A percentile compares a stretch with the other conserved stretches of the same genome.
phyloP scores from a whole-genome alignment of 805 yeast genomes.

The Schizosaccharomyces osmophilus region DNA sequence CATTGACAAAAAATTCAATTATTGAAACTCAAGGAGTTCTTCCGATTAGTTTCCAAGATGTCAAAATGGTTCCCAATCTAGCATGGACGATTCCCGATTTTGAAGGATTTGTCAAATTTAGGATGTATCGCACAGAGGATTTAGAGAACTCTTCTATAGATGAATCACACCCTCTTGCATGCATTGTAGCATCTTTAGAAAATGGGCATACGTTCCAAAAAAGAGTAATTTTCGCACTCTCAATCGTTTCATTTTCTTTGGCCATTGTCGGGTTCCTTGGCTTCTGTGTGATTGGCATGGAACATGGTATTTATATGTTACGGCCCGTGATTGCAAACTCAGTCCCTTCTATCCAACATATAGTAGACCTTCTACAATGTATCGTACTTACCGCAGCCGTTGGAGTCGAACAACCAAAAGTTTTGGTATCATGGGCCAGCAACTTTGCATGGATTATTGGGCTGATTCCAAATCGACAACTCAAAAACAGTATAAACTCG shows the following conservation, averaged over 20 bases:
- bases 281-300: slow-evolving; percentile 6
- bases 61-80: slow-evolving; percentile 10
- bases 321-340: slow-evolving; percentile 4
- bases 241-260: background rate
- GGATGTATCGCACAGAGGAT: slow-evolving; percentile 5
- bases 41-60: slow-evolving; percentile 12
- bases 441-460: slow-evolving; percentile 16
- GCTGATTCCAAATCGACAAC: slow-evolving; percentile 12
- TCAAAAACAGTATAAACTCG: slow-evolving; percentile 13
- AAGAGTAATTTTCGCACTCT: slow-evolving; percentile 8
- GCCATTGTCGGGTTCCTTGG: slow-evolving; percentile 13
- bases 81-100: slow-evolving; percentile 16
- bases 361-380: slow-evolving; percentile 12
- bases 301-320: background rate
- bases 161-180: slow-evolving; percentile 7
- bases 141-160: slow-evolving; percentile 3
- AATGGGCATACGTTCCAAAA: slow-evolving; percentile 14
- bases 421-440: slow-evolving; percentile 12
- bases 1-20: slow-evolving; percentile 9
- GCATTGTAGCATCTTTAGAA: slow-evolving; percentile 11
- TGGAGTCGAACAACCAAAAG: slow-evolving; percentile 13
- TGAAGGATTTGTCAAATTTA: slow-evolving; percentile 12
- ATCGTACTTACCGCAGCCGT: slow-evolving; percentile 15
- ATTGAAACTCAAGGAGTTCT: slow-evolving; percentile 11
- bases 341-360: slow-evolving; percentile 6